Evolutionary conservation across 2,329 filamentous ascomycete genomes (phyloP), one percentile per base, ranked within the genome.

Genomic region (Beauveria sp.): DNA sequence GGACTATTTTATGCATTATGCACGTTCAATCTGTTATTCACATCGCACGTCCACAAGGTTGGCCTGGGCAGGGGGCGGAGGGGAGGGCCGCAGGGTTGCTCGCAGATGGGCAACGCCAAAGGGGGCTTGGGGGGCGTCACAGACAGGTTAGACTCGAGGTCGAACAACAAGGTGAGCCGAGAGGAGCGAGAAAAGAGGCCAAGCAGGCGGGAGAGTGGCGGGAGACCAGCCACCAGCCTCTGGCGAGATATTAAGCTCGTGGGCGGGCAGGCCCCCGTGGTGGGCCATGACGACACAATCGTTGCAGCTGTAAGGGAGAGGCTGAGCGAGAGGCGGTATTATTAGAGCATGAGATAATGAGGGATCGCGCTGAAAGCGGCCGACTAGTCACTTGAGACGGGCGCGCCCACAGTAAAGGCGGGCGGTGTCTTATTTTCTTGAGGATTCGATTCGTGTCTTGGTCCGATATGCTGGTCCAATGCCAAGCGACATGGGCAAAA

Each of bases 1-100:
- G 58, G 58, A 40, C 58, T 24, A 48, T 54, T 53, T 60, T 60
- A 60, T 60, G 58, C 58, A 54, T 60, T 54, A 60, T 60, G 58
- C 58, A 60, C 22, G 49, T 53, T 28, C 49, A 28, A 53, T 60
- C 40, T 60, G 46, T 40, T 51, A 60, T 60, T 28, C 28, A 53
- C 58, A 60, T 60, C 49, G 31, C 56, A 28, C 31, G 42, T 22
- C 28, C 20, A 57, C 42, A 24, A 48, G 42, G 31, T 42, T 52
- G 48, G 48, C 26, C 40, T 38, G 40, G 14, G 59, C 51, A 61
- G 43, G 59, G 51, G 50, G 28, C 20, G 46, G 57, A 60, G 22
- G 56, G 18, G 49, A 38, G 12, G 43, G 46, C 45, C 42, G 42
- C 42, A 53, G 48, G 48, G 57, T 60, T 12, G 22, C 38, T 38